Conservation (phyloP, 306 rosid genomes). For the Senna tora region DNA sequence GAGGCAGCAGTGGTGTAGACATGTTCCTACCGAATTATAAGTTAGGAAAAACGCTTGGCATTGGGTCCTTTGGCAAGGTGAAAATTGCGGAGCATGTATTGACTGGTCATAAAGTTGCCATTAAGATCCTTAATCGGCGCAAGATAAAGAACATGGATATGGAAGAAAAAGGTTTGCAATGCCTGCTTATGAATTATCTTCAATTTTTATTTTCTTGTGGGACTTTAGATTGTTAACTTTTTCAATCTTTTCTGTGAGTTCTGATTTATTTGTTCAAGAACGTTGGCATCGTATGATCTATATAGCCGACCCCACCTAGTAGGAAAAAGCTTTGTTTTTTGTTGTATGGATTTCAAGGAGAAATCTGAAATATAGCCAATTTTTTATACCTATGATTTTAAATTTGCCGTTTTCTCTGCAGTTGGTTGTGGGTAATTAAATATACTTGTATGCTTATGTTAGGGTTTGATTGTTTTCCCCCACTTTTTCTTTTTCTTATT, state of each 20-base stretch:
- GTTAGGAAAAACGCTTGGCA: constrained; percentile 89
- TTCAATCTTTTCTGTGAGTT: constrained; percentile 18
- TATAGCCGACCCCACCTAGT: too few species aligned
- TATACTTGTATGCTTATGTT: not conserved
- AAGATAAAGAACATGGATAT: constrained; percentile 85
- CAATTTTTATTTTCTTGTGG: constrained; percentile 8
- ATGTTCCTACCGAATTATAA: constrained; percentile 72
- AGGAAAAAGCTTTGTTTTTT: too few species aligned
- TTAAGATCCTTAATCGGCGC: constrained; percentile 85
- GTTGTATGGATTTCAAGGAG: not conserved
- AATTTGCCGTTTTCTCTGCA: not conserved
- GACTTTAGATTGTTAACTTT: constrained; percentile 2
- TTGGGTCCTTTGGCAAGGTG: constrained; percentile 91
- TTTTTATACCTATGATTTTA: constrained; percentile 25
- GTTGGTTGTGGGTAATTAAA: not conserved
- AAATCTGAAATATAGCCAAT: not conserved
- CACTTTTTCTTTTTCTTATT: not conserved
- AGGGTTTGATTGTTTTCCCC: not conserved
- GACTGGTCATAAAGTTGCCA: constrained; percentile 92
- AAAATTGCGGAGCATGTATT: constrained; percentile 85
- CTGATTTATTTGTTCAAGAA: constrained; percentile 15
- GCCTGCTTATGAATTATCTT: constrained; percentile 22
- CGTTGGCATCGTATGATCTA: too few species aligned
- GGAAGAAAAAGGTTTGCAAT: constrained; percentile 84
- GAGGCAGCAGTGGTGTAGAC: constrained; percentile 56